A percentile compares a stretch with the other conserved stretches of the same genome.
These are phyloP conservation scores for Calendula officinalis DNA, from an alignment of 129 eudicot species.

Conservation along the genomic window DNA sequence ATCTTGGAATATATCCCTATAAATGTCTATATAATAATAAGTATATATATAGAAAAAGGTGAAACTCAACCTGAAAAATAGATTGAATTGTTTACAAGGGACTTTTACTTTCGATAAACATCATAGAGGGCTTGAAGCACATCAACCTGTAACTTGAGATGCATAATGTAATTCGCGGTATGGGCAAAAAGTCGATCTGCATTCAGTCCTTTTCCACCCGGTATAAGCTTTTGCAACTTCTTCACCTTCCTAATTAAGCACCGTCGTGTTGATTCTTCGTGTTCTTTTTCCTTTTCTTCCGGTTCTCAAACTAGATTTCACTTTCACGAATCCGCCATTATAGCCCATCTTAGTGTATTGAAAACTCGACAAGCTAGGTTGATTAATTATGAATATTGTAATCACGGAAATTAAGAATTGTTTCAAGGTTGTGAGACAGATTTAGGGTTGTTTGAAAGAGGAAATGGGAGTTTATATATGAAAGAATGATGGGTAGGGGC, in stretches of 20 bases:
- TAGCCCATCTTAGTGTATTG: conserved; percentile 2
- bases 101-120: conserved; percentile 27
- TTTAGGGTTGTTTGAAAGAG: conserved; percentile 9
- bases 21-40: too few species aligned
- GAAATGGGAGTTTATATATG: conserved; percentile 26
- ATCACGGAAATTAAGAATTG: neutral
- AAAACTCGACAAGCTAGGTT: conserved; percentile 3
- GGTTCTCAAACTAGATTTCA: conserved; percentile 21
- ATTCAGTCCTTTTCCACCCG: conserved; percentile 56
- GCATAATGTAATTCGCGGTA: conserved; percentile 66
- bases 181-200: conserved; percentile 53
- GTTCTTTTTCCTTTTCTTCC: conserved; percentile 28
- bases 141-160: conserved; percentile 59
- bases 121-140: conserved; percentile 61
- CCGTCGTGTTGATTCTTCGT: conserved; percentile 15
- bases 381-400: neutral
- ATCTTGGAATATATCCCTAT: neutral
- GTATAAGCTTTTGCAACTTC: conserved; percentile 58
- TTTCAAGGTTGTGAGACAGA: conserved; percentile 19
- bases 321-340: conserved; percentile 18
- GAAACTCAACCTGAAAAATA: too few species aligned
- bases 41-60: neutral
- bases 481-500: conserved; percentile 29
- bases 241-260: conserved; percentile 55
- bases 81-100: neutral